Evolutionary conservation across 768 basidiomycete genomes (phyloP).

Genomic region (Basidioascus undulatus): DNA sequence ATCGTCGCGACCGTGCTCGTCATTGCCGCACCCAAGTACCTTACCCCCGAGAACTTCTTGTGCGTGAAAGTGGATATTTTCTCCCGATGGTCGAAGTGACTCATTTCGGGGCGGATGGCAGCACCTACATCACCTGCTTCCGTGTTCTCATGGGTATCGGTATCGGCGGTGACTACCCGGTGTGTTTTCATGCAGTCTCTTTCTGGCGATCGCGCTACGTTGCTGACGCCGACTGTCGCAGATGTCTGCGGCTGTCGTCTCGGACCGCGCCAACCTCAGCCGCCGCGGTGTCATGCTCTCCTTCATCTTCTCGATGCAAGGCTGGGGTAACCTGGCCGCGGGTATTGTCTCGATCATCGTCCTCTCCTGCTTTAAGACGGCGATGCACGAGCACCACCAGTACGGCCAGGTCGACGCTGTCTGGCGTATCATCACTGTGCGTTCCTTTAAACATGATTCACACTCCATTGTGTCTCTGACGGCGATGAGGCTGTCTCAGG

Average conservation of each 20-base stretch:
- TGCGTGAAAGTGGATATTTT: too few relatives aligned
- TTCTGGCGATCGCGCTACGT: neutral
- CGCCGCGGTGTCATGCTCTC: slow-evolving; percentile 45
- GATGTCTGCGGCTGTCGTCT: slow-evolving; percentile 21
- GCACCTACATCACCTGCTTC: slow-evolving; percentile 39
- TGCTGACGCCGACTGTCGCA: neutral
- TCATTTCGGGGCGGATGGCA: too few relatives aligned
- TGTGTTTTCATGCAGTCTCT: slow-evolving; percentile 21
- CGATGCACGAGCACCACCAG: slow-evolving; percentile 35
- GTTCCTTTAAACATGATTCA: too few relatives aligned
- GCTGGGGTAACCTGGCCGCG: slow-evolving; percentile 49
- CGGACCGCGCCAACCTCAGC: slow-evolving; percentile 36
- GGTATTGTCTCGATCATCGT: slow-evolving; percentile 38
- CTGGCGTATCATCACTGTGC: slow-evolving; percentile 42
- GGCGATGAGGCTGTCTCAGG: slow-evolving; percentile 19
- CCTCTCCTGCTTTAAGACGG: slow-evolving; percentile 34
- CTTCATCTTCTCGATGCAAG: slow-evolving; percentile 23
- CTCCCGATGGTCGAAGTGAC: too few relatives aligned
- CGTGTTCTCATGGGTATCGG: slow-evolving; percentile 54
- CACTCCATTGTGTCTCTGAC: neutral
- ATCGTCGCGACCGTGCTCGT: slow-evolving; percentile 51
- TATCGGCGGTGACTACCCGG: slow-evolving; percentile 52
- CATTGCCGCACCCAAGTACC: slow-evolving; percentile 33
- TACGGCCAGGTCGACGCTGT: slow-evolving; percentile 44
- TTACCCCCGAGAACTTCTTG: slow-evolving; percentile 34